phyloP scores from a whole-genome alignment of 352 stramenopile species.

The Pythium vanterpoolii region DNA sequence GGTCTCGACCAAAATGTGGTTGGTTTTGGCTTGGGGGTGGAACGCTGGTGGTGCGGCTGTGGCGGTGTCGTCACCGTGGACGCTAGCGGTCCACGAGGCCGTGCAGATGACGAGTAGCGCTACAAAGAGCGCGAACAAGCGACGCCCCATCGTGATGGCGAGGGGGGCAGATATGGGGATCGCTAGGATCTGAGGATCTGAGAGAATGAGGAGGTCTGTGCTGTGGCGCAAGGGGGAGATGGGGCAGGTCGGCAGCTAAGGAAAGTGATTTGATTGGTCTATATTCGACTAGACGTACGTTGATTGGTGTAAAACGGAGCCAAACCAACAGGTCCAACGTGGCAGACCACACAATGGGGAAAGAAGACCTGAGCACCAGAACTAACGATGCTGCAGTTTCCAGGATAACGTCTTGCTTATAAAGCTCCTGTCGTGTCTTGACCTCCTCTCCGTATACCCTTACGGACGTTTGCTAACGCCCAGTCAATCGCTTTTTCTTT shows the following conservation, averaged over 20 bases:
- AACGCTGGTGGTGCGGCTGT: neutral
- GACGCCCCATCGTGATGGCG: slow-evolving; percentile 13
- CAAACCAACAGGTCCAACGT: slow-evolving; percentile 4
- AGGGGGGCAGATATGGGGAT: neutral
- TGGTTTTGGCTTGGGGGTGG: slow-evolving; percentile 24
- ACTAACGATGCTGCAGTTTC: neutral
- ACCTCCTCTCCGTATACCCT: neutral
- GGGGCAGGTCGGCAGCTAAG: neutral
- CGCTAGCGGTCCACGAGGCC: slow-evolving; percentile 7
- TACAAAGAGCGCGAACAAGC: slow-evolving; percentile 18
- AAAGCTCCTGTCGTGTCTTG: neutral
- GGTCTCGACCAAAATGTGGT: slow-evolving; percentile 35
- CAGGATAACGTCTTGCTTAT: neutral
- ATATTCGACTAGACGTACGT: too few species aligned
- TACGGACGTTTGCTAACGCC: neutral
- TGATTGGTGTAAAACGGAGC: too few species aligned
- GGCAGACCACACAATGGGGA: neutral
- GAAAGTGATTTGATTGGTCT: neutral
- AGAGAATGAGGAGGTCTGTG: neutral
- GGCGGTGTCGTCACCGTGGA: slow-evolving; percentile 6
- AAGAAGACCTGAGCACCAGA: neutral
- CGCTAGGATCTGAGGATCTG: neutral
- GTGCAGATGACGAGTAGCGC: slow-evolving; percentile 18
- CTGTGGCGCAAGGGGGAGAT: slow-evolving; percentile 12
- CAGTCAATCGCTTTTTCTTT: neutral